Percentiles rank a stretch among this genome's conserved stretches.
phyloP scores from a whole-genome alignment of 352 stramenopile species.

The Peronospora tabacina region DNA sequence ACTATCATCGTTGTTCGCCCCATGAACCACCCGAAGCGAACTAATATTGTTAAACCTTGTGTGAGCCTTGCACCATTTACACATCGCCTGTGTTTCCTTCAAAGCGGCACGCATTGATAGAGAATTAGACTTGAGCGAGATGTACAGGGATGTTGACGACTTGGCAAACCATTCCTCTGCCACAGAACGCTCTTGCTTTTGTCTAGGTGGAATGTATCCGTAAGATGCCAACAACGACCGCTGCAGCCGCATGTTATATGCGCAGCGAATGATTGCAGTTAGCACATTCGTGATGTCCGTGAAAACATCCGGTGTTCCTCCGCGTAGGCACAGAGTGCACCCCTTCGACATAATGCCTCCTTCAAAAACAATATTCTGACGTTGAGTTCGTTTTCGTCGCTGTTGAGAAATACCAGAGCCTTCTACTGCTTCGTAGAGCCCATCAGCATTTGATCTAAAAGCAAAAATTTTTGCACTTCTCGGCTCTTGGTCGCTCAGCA shows the following conservation, averaged over 20 bases:
- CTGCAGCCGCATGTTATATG: conserved; percentile 82
- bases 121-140: conserved; percentile 82
- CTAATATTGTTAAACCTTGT: conserved; percentile 83
- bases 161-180: conserved; percentile 79
- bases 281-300: conserved; percentile 61
- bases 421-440: conserved; percentile 17
- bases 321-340: conserved; percentile 76
- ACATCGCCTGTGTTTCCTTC: conserved; percentile 76
- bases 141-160: conserved; percentile 72
- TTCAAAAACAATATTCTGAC: conserved; percentile 85
- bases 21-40: conserved; percentile 46
- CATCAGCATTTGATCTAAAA: conserved; percentile 29
- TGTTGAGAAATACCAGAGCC: conserved; percentile 9
- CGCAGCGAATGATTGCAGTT: conserved; percentile 48
- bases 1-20: conserved; percentile 15
- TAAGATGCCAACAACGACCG: conserved; percentile 46
- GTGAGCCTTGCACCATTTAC: conserved; percentile 76
- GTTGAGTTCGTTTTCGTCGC: conserved; percentile 52
- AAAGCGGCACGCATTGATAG: conserved; percentile 73
- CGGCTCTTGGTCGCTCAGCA: conserved; percentile 71
- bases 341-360: conserved; percentile 60
- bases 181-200: conserved; percentile 51
- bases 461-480: conserved; percentile 54
- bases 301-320: conserved; percentile 53
- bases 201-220: conserved; percentile 48